A percentile compares a stretch with the other conserved stretches of the same genome.
Conservation (phyloP, 176 grass and related monocot genomes). For the Chloris gayana region DNA sequence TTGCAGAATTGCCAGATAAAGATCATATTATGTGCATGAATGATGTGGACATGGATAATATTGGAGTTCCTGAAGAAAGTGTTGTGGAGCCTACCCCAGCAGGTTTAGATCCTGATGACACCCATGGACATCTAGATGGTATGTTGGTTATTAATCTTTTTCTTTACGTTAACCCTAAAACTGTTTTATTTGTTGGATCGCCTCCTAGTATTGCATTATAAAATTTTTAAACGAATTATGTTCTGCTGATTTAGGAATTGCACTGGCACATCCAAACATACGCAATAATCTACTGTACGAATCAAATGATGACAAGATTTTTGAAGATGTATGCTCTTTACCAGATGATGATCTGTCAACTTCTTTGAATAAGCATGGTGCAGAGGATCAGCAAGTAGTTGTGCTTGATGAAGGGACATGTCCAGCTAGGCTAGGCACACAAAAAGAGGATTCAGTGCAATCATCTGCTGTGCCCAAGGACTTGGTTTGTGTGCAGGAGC, state of each 20-base stretch:
- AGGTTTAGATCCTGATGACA: constrained; percentile 26
- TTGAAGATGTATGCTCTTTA: constrained; percentile 38
- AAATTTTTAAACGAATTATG: constrained; percentile 27
- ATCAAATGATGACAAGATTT: constrained; percentile 32
- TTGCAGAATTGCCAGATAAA: constrained; percentile 30
- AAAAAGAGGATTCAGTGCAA: constrained; percentile 38
- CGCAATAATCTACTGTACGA: constrained; percentile 15
- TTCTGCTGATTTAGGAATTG: constrained; percentile 56
- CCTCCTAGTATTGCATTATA: constrained; percentile 28
- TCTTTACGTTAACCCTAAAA: constrained; percentile 8
- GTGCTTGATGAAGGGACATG: constrained; percentile 38
- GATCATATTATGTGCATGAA: constrained; percentile 33
- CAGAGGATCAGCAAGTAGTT: constrained; percentile 29
- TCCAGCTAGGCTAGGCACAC: constrained; percentile 39
- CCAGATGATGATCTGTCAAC: constrained; percentile 37
- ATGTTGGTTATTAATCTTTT: constrained; percentile 14
- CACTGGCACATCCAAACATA: constrained; percentile 12
- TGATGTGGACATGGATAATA: constrained; percentile 25
- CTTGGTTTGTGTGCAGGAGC: constrained; percentile 38
- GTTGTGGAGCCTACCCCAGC: not conserved
- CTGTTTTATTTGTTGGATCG: constrained; percentile 19
- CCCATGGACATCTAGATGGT: constrained; percentile 35
- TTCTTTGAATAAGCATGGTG: constrained; percentile 18
- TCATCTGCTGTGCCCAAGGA: constrained; percentile 11
- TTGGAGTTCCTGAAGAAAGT: constrained; percentile 34